Evolutionary conservation across 2,329 filamentous ascomycete species (phyloP), one percentile per base, ranked within the genome.

Genomic region (Bisporella sp.): DNA sequence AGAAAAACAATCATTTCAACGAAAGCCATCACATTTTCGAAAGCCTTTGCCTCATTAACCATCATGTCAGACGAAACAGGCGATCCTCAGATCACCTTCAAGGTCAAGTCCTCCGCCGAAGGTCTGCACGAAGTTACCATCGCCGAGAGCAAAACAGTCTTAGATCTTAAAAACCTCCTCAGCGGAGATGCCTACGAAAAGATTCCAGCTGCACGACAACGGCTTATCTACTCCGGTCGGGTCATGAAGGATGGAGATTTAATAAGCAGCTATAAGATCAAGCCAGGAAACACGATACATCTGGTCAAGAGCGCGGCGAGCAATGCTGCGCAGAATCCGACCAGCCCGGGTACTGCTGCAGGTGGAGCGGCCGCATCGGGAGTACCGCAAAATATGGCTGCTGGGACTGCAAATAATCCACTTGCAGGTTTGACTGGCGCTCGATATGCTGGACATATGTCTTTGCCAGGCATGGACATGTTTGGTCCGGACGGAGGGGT

Each of bases 401-500:
- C 89, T 32, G 88, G 88, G 43, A 78, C 87, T 13, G 88, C 87
- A 29, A 93, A 93, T 70, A 95, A 97, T 66, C 88, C 90, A 39
- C 77, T 99, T 28, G 89, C 91, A 46, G 89, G 87, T 13, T 73
- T 99, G 58, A 99, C 93, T 1, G 92, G 93, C 48, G 93, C 93
- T 31, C 79, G 93, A 59, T 97, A 95, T 69, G 93, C 93, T 41
- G 93, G 93, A 5, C 89, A 95, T 66, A 85, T 91, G 51, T 89
- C 89, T 54, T 78, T 99, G 39, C 93, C 93, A 4, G 89, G 86
- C 49, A 84, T 86, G 55, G 87, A 91, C 56, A 83, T 89, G 72
- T 97, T 99, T 68, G 92, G 93, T 11, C 89, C 91, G 30, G 92
- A 97, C 65, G 92, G 92, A 62, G 92, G 92, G 53, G 90, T 95